Percentiles rank a stretch among this genome's conserved stretches.
Evolutionary conservation across 345 rosid genomes (phyloP).

Genomic region (Geranium brycei): DNA sequence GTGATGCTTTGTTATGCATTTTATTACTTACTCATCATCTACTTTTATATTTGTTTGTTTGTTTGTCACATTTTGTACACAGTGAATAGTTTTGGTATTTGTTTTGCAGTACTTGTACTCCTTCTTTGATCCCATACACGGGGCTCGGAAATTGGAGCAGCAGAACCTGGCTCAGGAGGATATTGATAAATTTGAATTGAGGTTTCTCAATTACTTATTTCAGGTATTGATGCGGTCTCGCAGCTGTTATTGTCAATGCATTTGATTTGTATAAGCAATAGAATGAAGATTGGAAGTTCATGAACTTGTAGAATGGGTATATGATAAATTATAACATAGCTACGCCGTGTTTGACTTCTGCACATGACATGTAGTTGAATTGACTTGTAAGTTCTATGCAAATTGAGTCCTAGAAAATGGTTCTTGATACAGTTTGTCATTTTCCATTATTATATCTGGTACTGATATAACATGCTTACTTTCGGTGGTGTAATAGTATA

Average conservation of each 20-base stretch:
- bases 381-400: too few relatives aligned
- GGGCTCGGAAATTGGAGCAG: constrained; percentile 65
- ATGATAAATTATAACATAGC: too few relatives aligned
- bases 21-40: not conserved
- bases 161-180: constrained; percentile 53
- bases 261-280: too few relatives aligned
- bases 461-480: not conserved
- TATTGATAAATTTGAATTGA: constrained; percentile 70
- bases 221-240: constrained; percentile 35
- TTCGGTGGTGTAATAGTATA: not conserved
- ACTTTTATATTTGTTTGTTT: not conserved
- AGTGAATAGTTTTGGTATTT: not conserved
- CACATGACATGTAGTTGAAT: too few relatives aligned
- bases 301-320: too few relatives aligned
- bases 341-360: too few relatives aligned
- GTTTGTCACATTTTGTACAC: not conserved
- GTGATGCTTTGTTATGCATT: constrained; percentile 9
- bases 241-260: not conserved
- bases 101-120: constrained; percentile 71
- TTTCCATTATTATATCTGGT: not conserved
- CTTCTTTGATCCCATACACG: constrained; percentile 73
- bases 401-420: not conserved
- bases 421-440: not conserved
- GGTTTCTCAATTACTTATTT: constrained; percentile 66
- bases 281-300: too few relatives aligned